phyloP scores from a whole-genome alignment of 768 basidiomycete genomes.

The Russula sp. region DNA sequence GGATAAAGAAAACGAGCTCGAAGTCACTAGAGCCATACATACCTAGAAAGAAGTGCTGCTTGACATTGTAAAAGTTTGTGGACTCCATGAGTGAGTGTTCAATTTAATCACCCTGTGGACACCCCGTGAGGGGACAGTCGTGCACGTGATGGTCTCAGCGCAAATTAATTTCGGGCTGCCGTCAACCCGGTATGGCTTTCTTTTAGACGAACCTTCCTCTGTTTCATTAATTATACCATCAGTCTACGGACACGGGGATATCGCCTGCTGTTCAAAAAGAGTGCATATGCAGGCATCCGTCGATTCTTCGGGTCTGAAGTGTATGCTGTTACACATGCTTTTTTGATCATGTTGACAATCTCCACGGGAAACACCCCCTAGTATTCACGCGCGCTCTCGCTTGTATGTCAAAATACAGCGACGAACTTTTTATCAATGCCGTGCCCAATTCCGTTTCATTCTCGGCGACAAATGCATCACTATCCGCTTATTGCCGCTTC shows the following conservation, averaged over 20 bases:
- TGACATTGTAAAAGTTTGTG: constrained; percentile 57
- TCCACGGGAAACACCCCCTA: constrained; percentile 25
- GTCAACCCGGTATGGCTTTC: background rate
- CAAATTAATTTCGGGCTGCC: background rate
- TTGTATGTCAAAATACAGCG: constrained; percentile 77
- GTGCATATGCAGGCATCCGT: constrained; percentile 61
- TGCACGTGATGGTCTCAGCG: background rate
- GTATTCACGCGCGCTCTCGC: constrained; percentile 68
- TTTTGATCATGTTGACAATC: background rate
- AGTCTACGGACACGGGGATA: background rate
- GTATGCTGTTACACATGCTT: constrained; percentile 27
- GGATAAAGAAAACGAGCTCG: background rate
- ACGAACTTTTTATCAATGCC: constrained; percentile 67
- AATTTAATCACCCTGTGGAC: background rate
- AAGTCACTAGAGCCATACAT: constrained; percentile 4
- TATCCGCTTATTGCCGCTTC: constrained; percentile 78
- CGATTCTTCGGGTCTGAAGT: constrained; percentile 47
- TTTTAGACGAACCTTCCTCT: background rate
- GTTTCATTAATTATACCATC: background rate
- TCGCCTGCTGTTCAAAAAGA: background rate
- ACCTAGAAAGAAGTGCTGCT: constrained; percentile 75
- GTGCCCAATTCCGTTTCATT: constrained; percentile 52
- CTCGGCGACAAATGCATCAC: constrained; percentile 70
- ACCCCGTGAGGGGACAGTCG: background rate
- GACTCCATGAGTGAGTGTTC: constrained; percentile 39